Conservation (phyloP, 1,284 basidiomycete genomes). For the Calocybe gambosa region DNA sequence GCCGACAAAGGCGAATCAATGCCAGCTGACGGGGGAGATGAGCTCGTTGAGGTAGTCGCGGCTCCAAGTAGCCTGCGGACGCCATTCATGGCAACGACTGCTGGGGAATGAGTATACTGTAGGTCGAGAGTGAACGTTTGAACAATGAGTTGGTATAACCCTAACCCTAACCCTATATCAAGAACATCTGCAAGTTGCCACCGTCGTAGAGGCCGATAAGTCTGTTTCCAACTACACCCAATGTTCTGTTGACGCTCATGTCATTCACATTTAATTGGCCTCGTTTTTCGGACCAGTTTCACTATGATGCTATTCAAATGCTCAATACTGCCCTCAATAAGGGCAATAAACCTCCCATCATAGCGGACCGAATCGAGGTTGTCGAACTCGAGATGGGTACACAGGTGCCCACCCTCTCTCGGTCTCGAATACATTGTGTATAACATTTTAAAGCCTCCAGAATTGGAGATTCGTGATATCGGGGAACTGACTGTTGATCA, state of each 20-base stretch:
- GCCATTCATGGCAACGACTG: constrained; percentile 55
- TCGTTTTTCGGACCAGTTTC: constrained; percentile 92
- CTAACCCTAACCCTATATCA: constrained; percentile 22
- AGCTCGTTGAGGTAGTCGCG: constrained; percentile 40
- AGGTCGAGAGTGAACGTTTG: background rate
- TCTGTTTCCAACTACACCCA: background rate
- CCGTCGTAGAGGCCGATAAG: constrained; percentile 6
- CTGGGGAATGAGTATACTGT: background rate
- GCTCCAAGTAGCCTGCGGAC: constrained; percentile 60
- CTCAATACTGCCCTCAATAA: constrained; percentile 95
- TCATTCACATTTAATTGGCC: constrained; percentile 99
- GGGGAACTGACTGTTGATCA: constrained; percentile 95
- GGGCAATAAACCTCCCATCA: constrained; percentile 95
- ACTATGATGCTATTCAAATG: constrained; percentile 90
- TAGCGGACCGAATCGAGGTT: constrained; percentile 96
- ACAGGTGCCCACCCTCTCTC: constrained; percentile 50
- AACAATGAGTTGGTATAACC: constrained; percentile 16
- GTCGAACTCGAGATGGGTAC: constrained; percentile 98
- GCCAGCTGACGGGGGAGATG: constrained; percentile 21
- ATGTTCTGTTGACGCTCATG: constrained; percentile 46
- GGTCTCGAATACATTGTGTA: constrained; percentile 3
- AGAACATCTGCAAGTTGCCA: constrained; percentile 3
- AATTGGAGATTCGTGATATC: constrained; percentile 96
- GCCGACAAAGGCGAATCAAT: constrained; percentile 13
- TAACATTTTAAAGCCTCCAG: constrained; percentile 69